Evolutionary conservation across 148 eudicot genomes (phyloP), one percentile per base, ranked within the genome.

Genomic region (Persicaria tinctoria): DNA sequence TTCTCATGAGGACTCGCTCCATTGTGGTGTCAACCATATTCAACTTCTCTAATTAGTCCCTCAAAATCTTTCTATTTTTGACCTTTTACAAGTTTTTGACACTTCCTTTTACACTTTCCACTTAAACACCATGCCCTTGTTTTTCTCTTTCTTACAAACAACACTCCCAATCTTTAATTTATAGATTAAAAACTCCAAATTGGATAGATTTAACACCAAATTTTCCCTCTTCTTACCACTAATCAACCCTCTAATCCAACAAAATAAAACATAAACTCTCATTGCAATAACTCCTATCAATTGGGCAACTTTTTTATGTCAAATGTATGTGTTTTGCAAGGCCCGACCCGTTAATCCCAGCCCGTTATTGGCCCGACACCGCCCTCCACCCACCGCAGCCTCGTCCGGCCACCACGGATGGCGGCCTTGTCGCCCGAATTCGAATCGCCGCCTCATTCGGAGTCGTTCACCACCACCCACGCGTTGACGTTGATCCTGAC

Each of bases 401-500:
- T 32, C 41, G 41, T 32, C 41, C 41, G 41, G 41, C 41, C 41
- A 32, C 41, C 41, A 53, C 57, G n/a, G 17, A 49, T 49, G 54
- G 3, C 53, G 11, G 7, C 27, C 27, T 27, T 70, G 23, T 47
- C 54, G 3, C 53, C 54, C 13, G 70, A 47, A 0, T 17, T 3
- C 46, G 8, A 46, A 11, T 8, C 44, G 4, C 68, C 47, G 20
- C 11, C 73, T 0, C 53, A 70, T n/a, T 4, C 73, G 2, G 51
- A 46, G 3, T 46, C 73, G 8, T 70, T 73, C 49, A 73, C 44
- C 62, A 73, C 64, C 48, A 73, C 76, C 50, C 76, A 73, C 18
- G 64, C 93, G 0, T 55, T 89, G 17, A 83, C 89, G 45, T 79
- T 93, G 11, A 76, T 93, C 72, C 77, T 93, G 74, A 87, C 93